These are phyloP conservation scores for Aureobasidium sp. DNA, from an alignment of 2,329 filamentous ascomycete species.

Conservation along the genomic window DNA sequence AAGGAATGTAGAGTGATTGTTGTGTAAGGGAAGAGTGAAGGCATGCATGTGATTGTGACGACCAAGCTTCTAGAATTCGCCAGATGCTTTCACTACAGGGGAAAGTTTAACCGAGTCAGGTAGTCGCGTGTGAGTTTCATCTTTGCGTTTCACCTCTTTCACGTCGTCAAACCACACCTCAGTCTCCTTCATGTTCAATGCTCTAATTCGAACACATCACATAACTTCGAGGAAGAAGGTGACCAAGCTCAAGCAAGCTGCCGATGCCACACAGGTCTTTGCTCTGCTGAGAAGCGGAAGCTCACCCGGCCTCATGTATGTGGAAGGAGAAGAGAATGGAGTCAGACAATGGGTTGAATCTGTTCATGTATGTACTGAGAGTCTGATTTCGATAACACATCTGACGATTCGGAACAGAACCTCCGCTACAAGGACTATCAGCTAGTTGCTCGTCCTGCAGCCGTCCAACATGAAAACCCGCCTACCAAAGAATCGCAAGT, in stretches of 20 bases:
- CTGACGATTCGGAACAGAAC: slow-evolving; percentile 24
- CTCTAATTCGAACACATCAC: slow-evolving; percentile 71
- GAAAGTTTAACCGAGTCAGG: not conserved
- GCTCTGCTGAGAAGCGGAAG: slow-evolving; percentile 62
- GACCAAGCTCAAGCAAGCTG: slow-evolving; percentile 56
- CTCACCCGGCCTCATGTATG: slow-evolving; percentile 72
- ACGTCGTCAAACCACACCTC: not conserved
- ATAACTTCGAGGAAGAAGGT: slow-evolving; percentile 76
- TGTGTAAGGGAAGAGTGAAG: not conserved
- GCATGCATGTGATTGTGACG: slow-evolving; percentile 10
- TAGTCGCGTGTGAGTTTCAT: not conserved
- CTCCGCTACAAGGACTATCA: slow-evolving; percentile 69
- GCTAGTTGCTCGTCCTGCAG: slow-evolving; percentile 49
- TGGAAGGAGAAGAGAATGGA: slow-evolving; percentile 52
- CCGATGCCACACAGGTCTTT: slow-evolving; percentile 53
- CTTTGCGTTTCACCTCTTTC: not conserved
- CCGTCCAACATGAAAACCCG: slow-evolving; percentile 21
- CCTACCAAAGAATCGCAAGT: slow-evolving; percentile 18
- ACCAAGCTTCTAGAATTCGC: slow-evolving; percentile 7
- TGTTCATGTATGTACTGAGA: slow-evolving; percentile 45
- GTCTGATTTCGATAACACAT: not conserved
- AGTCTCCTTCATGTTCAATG: slow-evolving; percentile 37
- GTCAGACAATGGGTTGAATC: slow-evolving; percentile 58
- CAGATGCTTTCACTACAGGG: not conserved
- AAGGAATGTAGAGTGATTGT: not conserved